These are phyloP conservation scores for Phytopythium aichiense DNA, from an alignment of 352 stramenopile species.

Conservation along the genomic window DNA sequence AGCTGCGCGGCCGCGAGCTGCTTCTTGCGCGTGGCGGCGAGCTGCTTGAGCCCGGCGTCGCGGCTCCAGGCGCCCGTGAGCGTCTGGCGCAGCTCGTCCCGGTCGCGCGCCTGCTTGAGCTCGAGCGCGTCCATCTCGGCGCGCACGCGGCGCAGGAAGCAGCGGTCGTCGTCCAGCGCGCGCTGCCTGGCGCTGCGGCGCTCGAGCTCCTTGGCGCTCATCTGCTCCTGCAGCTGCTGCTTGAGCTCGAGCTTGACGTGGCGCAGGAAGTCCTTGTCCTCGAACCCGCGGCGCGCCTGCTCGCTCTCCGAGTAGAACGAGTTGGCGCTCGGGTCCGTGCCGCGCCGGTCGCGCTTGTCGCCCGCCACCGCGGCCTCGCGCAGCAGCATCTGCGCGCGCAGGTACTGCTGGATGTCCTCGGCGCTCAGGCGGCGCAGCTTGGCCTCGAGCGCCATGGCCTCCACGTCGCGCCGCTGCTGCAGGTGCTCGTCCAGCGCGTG, in stretches of 20 bases:
- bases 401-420: conserved; percentile 53
- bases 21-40: conserved; percentile 60
- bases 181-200: conserved; percentile 31
- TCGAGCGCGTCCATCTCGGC: conserved; percentile 59
- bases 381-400: conserved; percentile 51
- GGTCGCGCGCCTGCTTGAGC: conserved; percentile 47
- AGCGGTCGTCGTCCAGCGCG: conserved; percentile 49
- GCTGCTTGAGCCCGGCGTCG: conserved; percentile 58
- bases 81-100: conserved; percentile 45
- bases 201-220: conserved; percentile 47
- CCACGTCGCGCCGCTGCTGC: conserved; percentile 54
- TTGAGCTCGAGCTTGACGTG: conserved; percentile 53
- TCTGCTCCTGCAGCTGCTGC: conserved; percentile 51
- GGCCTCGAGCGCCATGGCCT: conserved; percentile 42
- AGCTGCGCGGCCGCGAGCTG: conserved; percentile 49
- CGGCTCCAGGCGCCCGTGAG: conserved; percentile 65
- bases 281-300: conserved; percentile 39
- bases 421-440: conserved; percentile 41
- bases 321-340: conserved; percentile 35
- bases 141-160: conserved; percentile 46
- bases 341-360: conserved; percentile 28
- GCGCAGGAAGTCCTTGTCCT: conserved; percentile 38
- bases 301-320: conserved; percentile 64
- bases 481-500: conserved; percentile 50
- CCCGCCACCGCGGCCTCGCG: conserved; percentile 19